Base-by-base conservation (phyloP, 805 yeast genomes). In the Suhomyces faveliae region DNA sequence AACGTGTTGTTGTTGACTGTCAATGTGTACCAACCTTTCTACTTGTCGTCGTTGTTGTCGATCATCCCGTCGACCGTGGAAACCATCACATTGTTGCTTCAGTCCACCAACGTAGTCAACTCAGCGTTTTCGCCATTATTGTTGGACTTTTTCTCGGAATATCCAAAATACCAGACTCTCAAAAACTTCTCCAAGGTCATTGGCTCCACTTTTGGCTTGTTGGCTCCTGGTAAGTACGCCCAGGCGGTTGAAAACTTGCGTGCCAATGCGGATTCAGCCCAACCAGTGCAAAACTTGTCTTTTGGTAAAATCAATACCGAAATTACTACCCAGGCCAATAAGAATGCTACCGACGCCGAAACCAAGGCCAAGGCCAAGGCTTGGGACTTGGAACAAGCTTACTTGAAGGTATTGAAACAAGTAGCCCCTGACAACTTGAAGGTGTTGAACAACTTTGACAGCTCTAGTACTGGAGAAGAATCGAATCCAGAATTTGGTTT, bases 401-500 rank as follows among this genome's bases (percentile, higher is more conserved):
- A 91, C 69, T 68, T 83, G 54, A 85, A 84, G 62, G 81, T 92
- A 15, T 76, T 91, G 55, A 66, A 77, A 42, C 96, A 90, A 66
- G 74, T 88, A 6, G 84, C 83, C 61, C 67, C 76, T 13, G 63
- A 74, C 6, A 73, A 79, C 46, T 70, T 87, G 51, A 72, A 77
- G 45, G 67, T 90, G 30, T 72, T 87, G 62, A 85, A 89, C 66
- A 83, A 83, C 46, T 79, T 67, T 54, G 57, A 75, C 13, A 72
- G 77, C 20, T 67, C 70, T 29, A 70, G 74, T 39, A 69, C 72
- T 44, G 79, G 80, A 3, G 45, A 50, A 11, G 66, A 68, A 27
- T 60, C 81, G 15, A 79, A 82, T 44, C 98, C 97, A 20, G 97
- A 90, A 67, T 91, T 73, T 61, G 96, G 97, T 7, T 88, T 79